Conservation (phyloP, 495 filamentous ascomycete genomes). For the Podospora conica region DNA sequence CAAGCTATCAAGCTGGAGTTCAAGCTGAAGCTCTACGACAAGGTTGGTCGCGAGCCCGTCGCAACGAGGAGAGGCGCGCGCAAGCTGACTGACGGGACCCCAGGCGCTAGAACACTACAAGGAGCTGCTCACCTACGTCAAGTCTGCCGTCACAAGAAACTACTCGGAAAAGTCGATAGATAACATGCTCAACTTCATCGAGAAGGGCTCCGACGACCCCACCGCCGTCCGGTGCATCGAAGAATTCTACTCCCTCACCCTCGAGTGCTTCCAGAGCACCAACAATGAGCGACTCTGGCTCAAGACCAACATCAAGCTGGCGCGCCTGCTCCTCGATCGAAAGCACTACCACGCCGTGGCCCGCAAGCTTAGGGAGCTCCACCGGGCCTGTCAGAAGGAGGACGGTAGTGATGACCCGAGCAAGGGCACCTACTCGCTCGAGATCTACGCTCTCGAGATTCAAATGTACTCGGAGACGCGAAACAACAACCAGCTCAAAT, state of each 20-base stretch:
- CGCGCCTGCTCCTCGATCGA: constrained; percentile 80
- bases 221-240: constrained; percentile 80
- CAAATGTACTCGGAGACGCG: constrained; percentile 97
- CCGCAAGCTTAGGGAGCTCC: constrained; percentile 81
- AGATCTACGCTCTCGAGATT: constrained; percentile 95
- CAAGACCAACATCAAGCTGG: constrained; percentile 97
- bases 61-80: background rate
- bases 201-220: constrained; percentile 80
- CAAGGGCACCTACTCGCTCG: constrained; percentile 93
- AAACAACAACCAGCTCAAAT: constrained; percentile 96
- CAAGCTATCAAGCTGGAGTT: constrained; percentile 97
- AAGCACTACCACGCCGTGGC: constrained; percentile 78
- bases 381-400: constrained; percentile 79
- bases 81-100: constrained; percentile 4
- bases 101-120: constrained; percentile 93
- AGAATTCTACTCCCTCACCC: constrained; percentile 87
- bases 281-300: constrained; percentile 98
- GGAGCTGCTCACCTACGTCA: constrained; percentile 95
- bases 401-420: constrained; percentile 90
- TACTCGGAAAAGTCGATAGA: constrained; percentile 99
- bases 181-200: constrained; percentile 98
- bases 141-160: constrained; percentile 92
- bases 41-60: constrained; percentile 45
- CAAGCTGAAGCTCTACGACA: constrained; percentile 73
- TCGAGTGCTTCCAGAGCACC: constrained; percentile 90